Evolutionary conservation across 768 basidiomycete species (phyloP).

Genomic region (Suillus weaverae): DNA sequence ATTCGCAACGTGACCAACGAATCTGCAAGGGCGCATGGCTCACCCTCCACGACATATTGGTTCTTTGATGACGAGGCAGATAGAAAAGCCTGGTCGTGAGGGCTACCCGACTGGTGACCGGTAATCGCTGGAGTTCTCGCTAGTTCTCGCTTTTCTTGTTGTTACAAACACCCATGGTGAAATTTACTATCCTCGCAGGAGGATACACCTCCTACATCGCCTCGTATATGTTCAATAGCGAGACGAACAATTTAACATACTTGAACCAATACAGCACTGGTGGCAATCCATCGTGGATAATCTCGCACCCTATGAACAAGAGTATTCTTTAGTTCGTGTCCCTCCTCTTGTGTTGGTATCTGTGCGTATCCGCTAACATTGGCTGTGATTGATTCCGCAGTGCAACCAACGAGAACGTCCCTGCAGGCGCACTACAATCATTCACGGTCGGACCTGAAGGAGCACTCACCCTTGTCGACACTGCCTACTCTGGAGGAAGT

Average conservation of each 20-base stretch:
- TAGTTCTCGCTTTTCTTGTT: neutral
- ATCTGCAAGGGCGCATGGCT: neutral
- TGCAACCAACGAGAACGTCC: constrained; percentile 55
- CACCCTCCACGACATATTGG: neutral
- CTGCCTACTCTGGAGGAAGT: constrained; percentile 49
- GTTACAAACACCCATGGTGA: constrained; percentile 48
- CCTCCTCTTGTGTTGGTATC: neutral
- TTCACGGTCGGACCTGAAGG: constrained; percentile 51
- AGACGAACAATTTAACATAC: constrained; percentile 47
- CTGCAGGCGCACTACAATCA: constrained; percentile 50
- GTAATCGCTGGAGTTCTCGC: neutral
- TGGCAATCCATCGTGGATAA: constrained; percentile 60
- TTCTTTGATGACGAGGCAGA: neutral
- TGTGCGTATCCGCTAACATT: neutral
- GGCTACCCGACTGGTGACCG: neutral
- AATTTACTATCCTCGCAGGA: constrained; percentile 67
- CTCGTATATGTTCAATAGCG: constrained; percentile 60
- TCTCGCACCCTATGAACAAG: constrained; percentile 52
- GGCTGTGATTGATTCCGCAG: constrained; percentile 32
- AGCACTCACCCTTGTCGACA: constrained; percentile 45
- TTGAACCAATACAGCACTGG: constrained; percentile 44
- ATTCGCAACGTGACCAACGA: neutral
- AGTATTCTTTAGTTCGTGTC: constrained; percentile 59
- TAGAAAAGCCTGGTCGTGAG: neutral
- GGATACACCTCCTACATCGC: constrained; percentile 62